These are phyloP conservation scores for Wickerhamiella alocasiicola DNA, from an alignment of 805 yeast genomes.

Conservation along the genomic window DNA sequence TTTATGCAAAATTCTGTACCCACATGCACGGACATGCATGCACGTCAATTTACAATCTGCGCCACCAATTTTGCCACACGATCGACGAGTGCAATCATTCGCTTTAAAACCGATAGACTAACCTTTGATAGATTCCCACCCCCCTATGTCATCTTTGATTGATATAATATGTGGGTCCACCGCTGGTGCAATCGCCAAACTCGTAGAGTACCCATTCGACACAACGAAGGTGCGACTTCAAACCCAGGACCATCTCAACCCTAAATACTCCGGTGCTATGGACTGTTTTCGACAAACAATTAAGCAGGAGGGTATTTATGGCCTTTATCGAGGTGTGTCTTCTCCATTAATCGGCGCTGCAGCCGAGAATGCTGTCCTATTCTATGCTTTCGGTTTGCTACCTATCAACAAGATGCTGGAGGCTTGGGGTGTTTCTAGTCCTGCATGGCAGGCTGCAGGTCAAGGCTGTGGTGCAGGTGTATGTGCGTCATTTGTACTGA, in stretches of 20 bases:
- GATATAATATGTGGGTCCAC: slow-evolving; percentile 29
- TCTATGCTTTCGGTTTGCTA: slow-evolving; percentile 31
- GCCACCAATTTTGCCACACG: too few species aligned
- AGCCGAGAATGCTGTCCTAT: slow-evolving; percentile 73
- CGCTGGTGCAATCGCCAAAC: slow-evolving; percentile 74
- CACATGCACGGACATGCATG: too few species aligned
- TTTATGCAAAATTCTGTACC: too few species aligned
- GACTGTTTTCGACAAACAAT: slow-evolving; percentile 56
- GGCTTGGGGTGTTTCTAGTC: slow-evolving; percentile 14
- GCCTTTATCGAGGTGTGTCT: slow-evolving; percentile 65
- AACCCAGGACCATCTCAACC: slow-evolving; percentile 41
- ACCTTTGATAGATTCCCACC: too few species aligned
- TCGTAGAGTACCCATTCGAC: slow-evolving; percentile 85
- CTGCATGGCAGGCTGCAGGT: slow-evolving; percentile 35
- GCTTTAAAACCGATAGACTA: too few species aligned
- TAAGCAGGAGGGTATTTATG: slow-evolving; percentile 56
- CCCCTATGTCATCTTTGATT: too few species aligned
- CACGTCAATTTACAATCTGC: too few species aligned
- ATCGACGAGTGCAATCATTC: too few species aligned
- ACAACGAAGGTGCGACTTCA: slow-evolving; percentile 82
- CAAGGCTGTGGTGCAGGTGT: slow-evolving; percentile 81
- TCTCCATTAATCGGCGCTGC: slow-evolving; percentile 86
- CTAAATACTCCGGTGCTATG: slow-evolving; percentile 43
- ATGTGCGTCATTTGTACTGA: slow-evolving; percentile 66
- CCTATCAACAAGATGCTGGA: neutral